Evolutionary conservation across 2,329 filamentous ascomycete genomes (phyloP), one percentile per base, ranked within the genome.

Genomic region (Alternaria brassicae): DNA sequence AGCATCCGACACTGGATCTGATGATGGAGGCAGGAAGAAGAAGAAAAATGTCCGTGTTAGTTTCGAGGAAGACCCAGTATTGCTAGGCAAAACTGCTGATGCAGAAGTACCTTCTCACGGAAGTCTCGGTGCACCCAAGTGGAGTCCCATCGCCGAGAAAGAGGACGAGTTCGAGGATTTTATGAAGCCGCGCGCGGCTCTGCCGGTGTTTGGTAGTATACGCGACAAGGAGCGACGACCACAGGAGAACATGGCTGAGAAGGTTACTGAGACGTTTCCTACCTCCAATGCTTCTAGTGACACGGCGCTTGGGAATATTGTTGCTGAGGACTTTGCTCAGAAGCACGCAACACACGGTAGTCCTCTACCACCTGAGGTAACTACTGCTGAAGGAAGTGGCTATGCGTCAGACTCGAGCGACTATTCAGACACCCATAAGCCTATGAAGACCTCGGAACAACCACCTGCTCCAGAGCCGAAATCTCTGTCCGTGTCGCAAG

Each of bases 201-300:
- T 93, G 36, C 91, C 91, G 2, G 89, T 85, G 1, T 93, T 93
- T 74, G 90, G 90, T 17, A 93, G 91, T 69, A 82, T 93, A 21
- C 84, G 89, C 21, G 86, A 88, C 27, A 87, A 85, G 75, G 88
- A 87, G 64, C 72, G 78, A 7, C 83, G 79, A 37, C 58, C 75
- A 56, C 83, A 86, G 49, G 67, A 78, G 13, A 80, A 79, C 0
- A 79, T 84, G 37, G 79, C 82, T 19, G 89, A 82, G 48, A 84
- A 84, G 60, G 80, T 83, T 32, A 83, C 83, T 10, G 79, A 81
- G 64, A 81, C 77, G 4, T 72, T 78, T 10, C 74, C 77, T 10
- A 75, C 76, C n/a, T 34, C 68, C n/a, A 83, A 82, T 3, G 77
- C 81, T 39, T 90, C 89, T 3, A 87, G 78, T 59, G 89, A 91